Conservation (phyloP, 2,329 filamentous ascomycete genomes). For the Botrytis porri region DNA sequence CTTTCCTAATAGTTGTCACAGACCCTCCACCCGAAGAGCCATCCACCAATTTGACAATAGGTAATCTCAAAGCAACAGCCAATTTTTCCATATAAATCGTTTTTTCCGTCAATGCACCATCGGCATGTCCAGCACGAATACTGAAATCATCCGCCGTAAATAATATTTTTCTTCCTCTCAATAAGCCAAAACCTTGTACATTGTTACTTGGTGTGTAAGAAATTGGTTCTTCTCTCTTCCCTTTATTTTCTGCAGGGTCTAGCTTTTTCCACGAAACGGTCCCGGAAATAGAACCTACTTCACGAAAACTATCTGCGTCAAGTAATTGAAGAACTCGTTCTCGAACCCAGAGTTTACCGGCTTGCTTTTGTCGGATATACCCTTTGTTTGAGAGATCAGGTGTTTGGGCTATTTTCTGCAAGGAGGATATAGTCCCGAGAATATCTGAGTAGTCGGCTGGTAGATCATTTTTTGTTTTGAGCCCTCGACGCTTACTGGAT, state of each 20-base stretch:
- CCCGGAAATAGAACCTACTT: slow-evolving; percentile 59
- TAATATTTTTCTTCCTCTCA: slow-evolving; percentile 53
- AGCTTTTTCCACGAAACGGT: slow-evolving; percentile 53
- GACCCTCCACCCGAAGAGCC: slow-evolving; percentile 61
- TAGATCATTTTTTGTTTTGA: slow-evolving; percentile 42
- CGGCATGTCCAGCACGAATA: slow-evolving; percentile 61
- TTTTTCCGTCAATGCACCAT: slow-evolving; percentile 56
- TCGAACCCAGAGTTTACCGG: slow-evolving; percentile 63
- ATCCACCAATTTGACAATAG: slow-evolving; percentile 63
- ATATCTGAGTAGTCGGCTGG: slow-evolving; percentile 62
- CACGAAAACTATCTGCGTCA: slow-evolving; percentile 53
- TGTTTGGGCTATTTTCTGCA: slow-evolving; percentile 52
- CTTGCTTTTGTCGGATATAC: slow-evolving; percentile 60
- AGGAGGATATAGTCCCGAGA: slow-evolving; percentile 51
- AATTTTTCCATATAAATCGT: slow-evolving; percentile 62
- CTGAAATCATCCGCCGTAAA: slow-evolving; percentile 64
- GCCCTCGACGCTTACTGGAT: slow-evolving; percentile 33
- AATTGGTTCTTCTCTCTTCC: slow-evolving; percentile 46
- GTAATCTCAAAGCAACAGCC: slow-evolving; percentile 53
- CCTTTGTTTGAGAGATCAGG: slow-evolving; percentile 53
- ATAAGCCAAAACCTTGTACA: slow-evolving; percentile 55
- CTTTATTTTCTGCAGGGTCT: slow-evolving; percentile 38
- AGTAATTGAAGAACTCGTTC: slow-evolving; percentile 59
- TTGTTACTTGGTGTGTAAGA: slow-evolving; percentile 60
- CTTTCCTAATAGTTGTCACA: slow-evolving; percentile 55